Evolutionary conservation across 2,329 filamentous ascomycete species (phyloP), one percentile per base, ranked within the genome.

Genomic region (Pyricularia pennisetigena): DNA sequence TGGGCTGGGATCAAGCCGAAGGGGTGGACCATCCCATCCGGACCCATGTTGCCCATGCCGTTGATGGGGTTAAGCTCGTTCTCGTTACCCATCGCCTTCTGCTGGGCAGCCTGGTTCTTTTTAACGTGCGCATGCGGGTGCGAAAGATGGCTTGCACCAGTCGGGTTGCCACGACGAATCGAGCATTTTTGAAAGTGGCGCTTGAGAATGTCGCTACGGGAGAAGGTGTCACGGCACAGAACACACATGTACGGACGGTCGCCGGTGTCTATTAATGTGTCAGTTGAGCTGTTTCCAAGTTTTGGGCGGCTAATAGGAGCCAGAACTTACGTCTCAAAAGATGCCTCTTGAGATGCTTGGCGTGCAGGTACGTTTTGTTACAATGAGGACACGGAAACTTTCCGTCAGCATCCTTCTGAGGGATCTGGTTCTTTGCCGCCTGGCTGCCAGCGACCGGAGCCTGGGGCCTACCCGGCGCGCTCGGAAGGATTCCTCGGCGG

Each of bases 141-240:
- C 73, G 94, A 96, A 79, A 99, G 81, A 82, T 99, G 95, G 76
- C 92, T 97, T 71, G 93, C 93, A 74, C 94, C 94, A 20, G 93
- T 97, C 68, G 95, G 94, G 80, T 98, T 98, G 69, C 95, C 95
- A 77, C 95, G 90, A 75, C 95, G 90, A 72, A 97, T 93, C 57
- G 95, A 97, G 82, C 95, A 99, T 83, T 99, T 99, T 80, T 97
- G 94, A 81, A 98, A 99, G 82, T 99, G 95, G 72, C 95, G 92
- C 85, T 99, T 99, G 75, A 99, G 83, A 72, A 99, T 98, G 77
- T 99, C 95, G 84, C 93, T 97, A 78, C 95, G 90, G 65, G 93
- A 97, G 81, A 99, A 99, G 41, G 94, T 98, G 80, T 98, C 95
- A 79, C 95, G 93, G 84, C 95, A 99, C 67, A 99, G 85, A 72